Conservation (phyloP, 345 rosid genomes). For the Sisymbrium altissimum region DNA sequence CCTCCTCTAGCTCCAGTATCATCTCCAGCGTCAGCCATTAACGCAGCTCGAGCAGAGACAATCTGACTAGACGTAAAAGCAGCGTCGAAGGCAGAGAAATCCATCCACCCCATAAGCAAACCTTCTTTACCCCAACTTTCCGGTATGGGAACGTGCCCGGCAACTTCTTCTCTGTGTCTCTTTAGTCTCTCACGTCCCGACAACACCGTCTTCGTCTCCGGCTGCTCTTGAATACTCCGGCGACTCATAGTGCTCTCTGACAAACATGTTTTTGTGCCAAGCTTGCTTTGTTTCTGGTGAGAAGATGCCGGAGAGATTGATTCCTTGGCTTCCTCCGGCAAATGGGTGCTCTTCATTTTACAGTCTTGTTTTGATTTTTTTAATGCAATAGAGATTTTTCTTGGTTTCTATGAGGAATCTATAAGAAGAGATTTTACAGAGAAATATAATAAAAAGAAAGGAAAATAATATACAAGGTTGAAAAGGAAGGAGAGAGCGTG, state of each 20-base stretch:
- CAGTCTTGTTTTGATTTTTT: neutral
- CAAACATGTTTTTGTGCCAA: neutral
- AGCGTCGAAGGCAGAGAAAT: slow-evolving; percentile 50
- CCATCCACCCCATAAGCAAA: slow-evolving; percentile 62
- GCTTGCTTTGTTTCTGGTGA: slow-evolving; percentile 4
- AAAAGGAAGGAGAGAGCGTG: slow-evolving; percentile 23
- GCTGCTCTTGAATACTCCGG: neutral
- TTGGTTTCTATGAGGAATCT: neutral
- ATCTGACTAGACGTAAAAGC: slow-evolving; percentile 45
- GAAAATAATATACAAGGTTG: slow-evolving; percentile 20
- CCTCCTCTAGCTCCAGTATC: neutral
- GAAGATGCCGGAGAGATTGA: neutral
- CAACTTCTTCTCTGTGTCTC: slow-evolving; percentile 52
- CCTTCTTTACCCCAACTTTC: slow-evolving; percentile 69
- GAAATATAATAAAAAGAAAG: neutral
- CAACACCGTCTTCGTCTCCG: neutral
- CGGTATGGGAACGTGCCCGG: slow-evolving; percentile 54
- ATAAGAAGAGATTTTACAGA: neutral
- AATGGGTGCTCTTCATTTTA: slow-evolving; percentile 17
- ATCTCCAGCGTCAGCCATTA: slow-evolving; percentile 40
- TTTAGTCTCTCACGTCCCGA: slow-evolving; percentile 62
- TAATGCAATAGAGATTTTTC: neutral
- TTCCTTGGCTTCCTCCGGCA: slow-evolving; percentile 14
- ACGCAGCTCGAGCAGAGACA: slow-evolving; percentile 65
- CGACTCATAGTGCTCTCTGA: neutral